A percentile compares a stretch with the other conserved stretches of the same genome.
phyloP scores from a whole-genome alignment of 2,329 filamentous ascomycete genomes.

The Epichloe coenophiala region DNA sequence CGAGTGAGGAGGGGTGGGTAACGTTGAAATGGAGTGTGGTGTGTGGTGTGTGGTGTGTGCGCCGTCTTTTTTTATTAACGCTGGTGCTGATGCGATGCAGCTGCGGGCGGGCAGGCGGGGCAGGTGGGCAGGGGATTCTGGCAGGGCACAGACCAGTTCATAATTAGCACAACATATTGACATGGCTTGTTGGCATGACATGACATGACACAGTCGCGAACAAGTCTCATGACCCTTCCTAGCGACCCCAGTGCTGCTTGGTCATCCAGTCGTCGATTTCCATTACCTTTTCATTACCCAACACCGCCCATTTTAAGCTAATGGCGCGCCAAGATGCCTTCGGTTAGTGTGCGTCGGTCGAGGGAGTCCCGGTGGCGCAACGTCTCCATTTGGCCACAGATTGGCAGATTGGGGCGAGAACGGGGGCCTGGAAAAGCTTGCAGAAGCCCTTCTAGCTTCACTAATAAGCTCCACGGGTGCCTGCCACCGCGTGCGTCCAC shows the following conservation, averaged over 20 bases:
- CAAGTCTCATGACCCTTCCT: constrained; percentile 5
- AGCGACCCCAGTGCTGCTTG: not conserved
- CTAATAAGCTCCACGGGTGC: too few species aligned
- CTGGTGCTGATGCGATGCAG: too few species aligned
- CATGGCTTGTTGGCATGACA: too few species aligned
- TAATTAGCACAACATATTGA: too few species aligned
- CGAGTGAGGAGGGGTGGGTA: not conserved
- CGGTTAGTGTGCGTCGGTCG: not conserved
- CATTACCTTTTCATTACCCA: constrained; percentile 12
- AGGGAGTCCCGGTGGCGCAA: not conserved
- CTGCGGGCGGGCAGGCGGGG: too few species aligned
- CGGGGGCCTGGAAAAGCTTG: not conserved
- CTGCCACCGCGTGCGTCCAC: not conserved
- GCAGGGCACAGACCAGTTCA: too few species aligned
- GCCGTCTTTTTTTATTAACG: too few species aligned
- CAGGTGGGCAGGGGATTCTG: too few species aligned
- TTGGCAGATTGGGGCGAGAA: not conserved
- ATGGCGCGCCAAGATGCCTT: constrained; percentile 2
- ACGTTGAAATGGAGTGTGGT: not conserved
- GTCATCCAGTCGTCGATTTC: constrained; percentile 3
- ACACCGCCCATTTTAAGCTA: constrained; percentile 3
- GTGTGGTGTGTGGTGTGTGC: not conserved
- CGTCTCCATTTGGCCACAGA: not conserved
- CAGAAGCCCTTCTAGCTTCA: not conserved
- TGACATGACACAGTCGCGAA: not conserved